Conservation (phyloP, 805 yeast species). For the Ascoidea tarda region DNA sequence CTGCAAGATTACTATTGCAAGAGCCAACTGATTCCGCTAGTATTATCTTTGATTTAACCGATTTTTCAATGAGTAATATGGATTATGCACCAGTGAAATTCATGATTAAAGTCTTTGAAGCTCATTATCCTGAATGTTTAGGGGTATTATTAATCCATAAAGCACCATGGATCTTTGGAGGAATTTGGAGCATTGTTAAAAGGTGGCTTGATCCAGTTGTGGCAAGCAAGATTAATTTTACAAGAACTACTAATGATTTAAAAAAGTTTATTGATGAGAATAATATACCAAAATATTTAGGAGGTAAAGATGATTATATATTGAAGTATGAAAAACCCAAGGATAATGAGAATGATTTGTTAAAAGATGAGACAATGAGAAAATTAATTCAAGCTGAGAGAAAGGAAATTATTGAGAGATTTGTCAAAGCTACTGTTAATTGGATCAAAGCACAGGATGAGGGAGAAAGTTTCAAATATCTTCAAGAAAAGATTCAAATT, state of each 20-base stretch:
- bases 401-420: conserved; percentile 32
- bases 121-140: conserved; percentile 90
- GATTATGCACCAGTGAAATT: conserved; percentile 87
- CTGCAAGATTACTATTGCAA: conserved; percentile 57
- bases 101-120: conserved; percentile 80
- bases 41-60: conserved; percentile 74
- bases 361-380: conserved; percentile 30
- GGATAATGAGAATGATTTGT: conserved; percentile 36
- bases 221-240: conserved; percentile 78
- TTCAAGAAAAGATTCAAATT: conserved; percentile 38
- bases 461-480: conserved; percentile 31
- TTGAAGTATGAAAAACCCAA: conserved; percentile 49
- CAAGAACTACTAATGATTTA: conserved; percentile 57
- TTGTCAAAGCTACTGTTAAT: conserved; percentile 48
- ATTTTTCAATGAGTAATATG: conserved; percentile 82
- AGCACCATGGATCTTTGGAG: conserved; percentile 95
- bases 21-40: conserved; percentile 74
- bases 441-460: conserved; percentile 64
- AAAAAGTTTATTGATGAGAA: conserved; percentile 41
- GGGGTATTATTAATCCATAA: conserved; percentile 77
- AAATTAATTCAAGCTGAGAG: conserved; percentile 36
- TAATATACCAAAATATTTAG: conserved; percentile 55
- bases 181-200: conserved; percentile 87
- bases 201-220: conserved; percentile 96
- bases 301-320: conserved; percentile 54